Base-by-base conservation (phyloP, 371 early-diverging fungal genomes). In the Dinochytrium kinnereticum region DNA sequence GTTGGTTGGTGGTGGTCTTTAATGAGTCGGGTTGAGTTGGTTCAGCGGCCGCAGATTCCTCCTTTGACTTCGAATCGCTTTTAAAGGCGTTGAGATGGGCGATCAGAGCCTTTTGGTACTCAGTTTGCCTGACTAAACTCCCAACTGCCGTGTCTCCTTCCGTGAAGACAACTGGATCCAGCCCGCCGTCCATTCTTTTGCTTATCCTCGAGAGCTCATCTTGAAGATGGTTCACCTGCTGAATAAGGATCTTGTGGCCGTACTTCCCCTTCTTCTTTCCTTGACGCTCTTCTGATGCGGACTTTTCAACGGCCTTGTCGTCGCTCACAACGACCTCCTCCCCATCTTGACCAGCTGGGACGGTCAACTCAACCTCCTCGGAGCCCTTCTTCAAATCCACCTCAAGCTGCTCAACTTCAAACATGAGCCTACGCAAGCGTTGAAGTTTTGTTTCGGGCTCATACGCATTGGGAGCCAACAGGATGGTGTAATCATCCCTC, bases 381-480 rank as follows among this genome's bases (percentile, higher is more conserved):
- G 44, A 40, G 7, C 57, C 57, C 21, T 61, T 61, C 37, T 13
- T 17, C 19, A 34, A 33, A 61, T 34, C 36, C 61, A 37, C 36
- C 36, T 83, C 88, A 15, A 95, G 85, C 69, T 95, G 93, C 72
- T 92, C 90, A 1, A 91, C 91, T 78, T 95, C 96, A 74, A 82
- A 91, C 81, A 91, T 88, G 49, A 95, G 87, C 34, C 96, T 88
- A 34, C 92, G 89, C 31, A 94, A 79, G 74, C 90, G 88, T 76
- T 94, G 93, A 37, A 91, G 77, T 44, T 90, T 82, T 0, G 93
- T 92, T 72, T 94, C 96, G 65, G 86, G 44, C 30, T 74, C 77
- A 7, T 40, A 40, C 51, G 82, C 39, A 91, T 78, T 38, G n/a
- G 28, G 37, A 19, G 67, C 40, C 24, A 53, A 71, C 0, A 49